Base-by-base conservation (phyloP, 2,329 filamentous ascomycete genomes). In the Fusarium chuoi region DNA sequence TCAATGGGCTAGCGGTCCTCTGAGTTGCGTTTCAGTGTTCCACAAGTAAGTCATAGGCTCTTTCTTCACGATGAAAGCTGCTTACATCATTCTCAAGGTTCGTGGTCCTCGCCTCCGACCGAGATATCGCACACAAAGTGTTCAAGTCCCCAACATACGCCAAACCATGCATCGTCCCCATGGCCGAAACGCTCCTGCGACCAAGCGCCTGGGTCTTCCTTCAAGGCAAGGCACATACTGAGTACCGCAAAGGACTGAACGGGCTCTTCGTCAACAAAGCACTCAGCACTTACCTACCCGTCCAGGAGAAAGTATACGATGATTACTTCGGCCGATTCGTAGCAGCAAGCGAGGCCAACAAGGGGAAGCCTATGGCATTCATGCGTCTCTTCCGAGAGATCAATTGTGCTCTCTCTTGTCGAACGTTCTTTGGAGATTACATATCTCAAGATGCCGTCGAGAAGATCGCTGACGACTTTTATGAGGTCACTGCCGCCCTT, bases 1-100 rank as follows among this genome's bases (percentile, higher is more conserved):
- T 18, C 94, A 96, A 85, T 95, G 93, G 93, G 87, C 89, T 20
- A 94, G 92, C 66, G 93, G 91, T n/a, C 89, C 91, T 26, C 85
- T 95, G 65, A 95, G 93, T 81, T 96, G 93, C 77, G 93, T 96
- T 24, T 95, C 92, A 3, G 91, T 96, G 72, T 95, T 96, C 81
- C 93, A 96, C 87, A 95, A 95, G 92, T 94, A 87, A 11, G 60
- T 42, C 75, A 5, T 7, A 11, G 11, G 7, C 3, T 20, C 5
- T 22, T 13, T 3, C 1, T 1, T 3, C 13, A 4, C 10, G 7
- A 6, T 33, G 1, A 36, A 38, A 28, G 7, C 35, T 5, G 65
- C 26, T 33, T 4, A n/a, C 13, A 8, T 9, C 6, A 7, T 3
- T 7, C 4, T 6, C 3, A 73, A 93, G 92, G 78, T 95, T 95